phyloP scores from a whole-genome alignment of 352 stramenopile species.

The Phytophthora agathidicida region DNA sequence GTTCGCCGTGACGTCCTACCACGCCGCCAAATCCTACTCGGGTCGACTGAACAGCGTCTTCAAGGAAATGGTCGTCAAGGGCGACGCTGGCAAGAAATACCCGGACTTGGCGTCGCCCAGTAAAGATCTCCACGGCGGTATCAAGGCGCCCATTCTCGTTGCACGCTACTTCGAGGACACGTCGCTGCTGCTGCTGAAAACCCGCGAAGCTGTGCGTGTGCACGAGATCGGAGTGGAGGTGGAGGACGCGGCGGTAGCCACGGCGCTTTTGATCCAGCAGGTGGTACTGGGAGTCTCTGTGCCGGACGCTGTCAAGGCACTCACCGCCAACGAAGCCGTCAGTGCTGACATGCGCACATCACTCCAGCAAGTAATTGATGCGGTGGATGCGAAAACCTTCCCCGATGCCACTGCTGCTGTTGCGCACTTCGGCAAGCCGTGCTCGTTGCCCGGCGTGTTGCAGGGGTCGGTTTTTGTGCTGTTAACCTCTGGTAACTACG shows the following conservation, averaged over 20 bases:
- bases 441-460: slow-evolving; percentile 56
- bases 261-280: slow-evolving; percentile 55
- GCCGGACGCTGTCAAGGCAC: slow-evolving; percentile 39
- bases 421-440: slow-evolving; percentile 63
- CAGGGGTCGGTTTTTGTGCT: slow-evolving; percentile 67
- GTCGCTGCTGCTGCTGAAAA: slow-evolving; percentile 46
- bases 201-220: slow-evolving; percentile 52
- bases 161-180: slow-evolving; percentile 56
- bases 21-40: slow-evolving; percentile 59
- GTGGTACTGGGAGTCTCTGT: slow-evolving; percentile 47
- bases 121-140: slow-evolving; percentile 64
- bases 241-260: slow-evolving; percentile 57
- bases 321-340: slow-evolving; percentile 46
- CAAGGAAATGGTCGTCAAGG: slow-evolving; percentile 70
- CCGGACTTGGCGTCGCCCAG: slow-evolving; percentile 56
- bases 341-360: slow-evolving; percentile 32
- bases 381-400: slow-evolving; percentile 47
- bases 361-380: slow-evolving; percentile 55
- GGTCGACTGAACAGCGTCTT: slow-evolving; percentile 72
- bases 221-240: slow-evolving; percentile 60
- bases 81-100: slow-evolving; percentile 62
- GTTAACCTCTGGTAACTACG: slow-evolving; percentile 48
- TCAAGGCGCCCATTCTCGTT: slow-evolving; percentile 62
- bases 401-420: slow-evolving; percentile 51
- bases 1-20: slow-evolving; percentile 59